These are phyloP conservation scores for Phytophthora macrochlamydospora DNA, from an alignment of 352 stramenopile genomes.

Conservation along the genomic window DNA sequence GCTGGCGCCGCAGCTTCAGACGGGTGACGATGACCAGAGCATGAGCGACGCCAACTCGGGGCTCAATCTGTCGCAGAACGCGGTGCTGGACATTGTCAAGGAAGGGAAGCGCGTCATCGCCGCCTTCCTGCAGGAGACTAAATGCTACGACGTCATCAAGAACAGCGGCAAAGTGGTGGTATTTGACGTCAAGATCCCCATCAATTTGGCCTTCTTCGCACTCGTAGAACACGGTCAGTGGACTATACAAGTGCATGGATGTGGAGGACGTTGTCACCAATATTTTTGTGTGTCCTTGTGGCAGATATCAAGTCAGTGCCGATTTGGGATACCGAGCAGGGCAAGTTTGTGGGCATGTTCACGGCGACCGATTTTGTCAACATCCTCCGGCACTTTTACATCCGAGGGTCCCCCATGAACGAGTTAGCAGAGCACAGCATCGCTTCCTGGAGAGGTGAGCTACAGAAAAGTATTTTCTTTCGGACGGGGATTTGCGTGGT, in stretches of 20 bases:
- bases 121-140: slow-evolving; percentile 88
- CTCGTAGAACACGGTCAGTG: slow-evolving; percentile 97
- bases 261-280: neutral
- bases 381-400: slow-evolving; percentile 95
- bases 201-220: slow-evolving; percentile 99
- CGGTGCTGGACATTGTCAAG: slow-evolving; percentile 70
- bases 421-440: slow-evolving; percentile 88
- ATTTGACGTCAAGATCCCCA: slow-evolving; percentile 98
- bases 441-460: slow-evolving; percentile 78
- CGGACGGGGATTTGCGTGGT: neutral
- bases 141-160: slow-evolving; percentile 97
- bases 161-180: slow-evolving; percentile 97
- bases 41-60: slow-evolving; percentile 40
- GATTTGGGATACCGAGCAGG: slow-evolving; percentile 95
- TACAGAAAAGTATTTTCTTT: neutral
- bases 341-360: slow-evolving; percentile 97
- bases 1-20: slow-evolving; percentile 21
- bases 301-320: slow-evolving; percentile 97
- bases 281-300: neutral
- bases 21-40: slow-evolving; percentile 35
- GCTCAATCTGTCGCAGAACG: slow-evolving; percentile 53
- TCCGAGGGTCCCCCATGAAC: slow-evolving; percentile 90
- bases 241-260: neutral
- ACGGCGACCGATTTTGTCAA: slow-evolving; percentile 99
- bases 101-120: slow-evolving; percentile 85